Evolutionary conservation across 1,284 basidiomycete genomes (phyloP).

Genomic region (Heterobasidion irregulare): DNA sequence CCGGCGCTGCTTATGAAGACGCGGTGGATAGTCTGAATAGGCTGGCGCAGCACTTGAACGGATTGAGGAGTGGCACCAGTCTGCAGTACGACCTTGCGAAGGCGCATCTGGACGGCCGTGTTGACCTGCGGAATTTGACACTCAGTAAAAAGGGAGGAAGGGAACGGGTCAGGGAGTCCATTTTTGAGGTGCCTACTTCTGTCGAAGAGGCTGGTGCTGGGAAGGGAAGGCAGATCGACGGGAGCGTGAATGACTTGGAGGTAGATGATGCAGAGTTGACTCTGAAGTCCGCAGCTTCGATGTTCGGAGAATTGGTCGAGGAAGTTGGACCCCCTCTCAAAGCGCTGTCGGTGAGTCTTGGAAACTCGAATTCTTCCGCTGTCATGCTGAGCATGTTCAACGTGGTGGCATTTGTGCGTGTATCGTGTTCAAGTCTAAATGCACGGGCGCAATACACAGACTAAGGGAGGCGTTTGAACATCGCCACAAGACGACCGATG

Average conservation of each 20-base stretch:
- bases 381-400: neutral
- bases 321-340: conserved; percentile 76
- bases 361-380: neutral
- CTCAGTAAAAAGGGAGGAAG: conserved; percentile 7
- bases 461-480: conserved; percentile 58
- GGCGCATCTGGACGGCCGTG: conserved; percentile 50
- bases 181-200: neutral
- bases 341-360: conserved; percentile 57
- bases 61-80: conserved; percentile 74
- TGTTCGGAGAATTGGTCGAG: conserved; percentile 81
- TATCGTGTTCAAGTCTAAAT: conserved; percentile 39
- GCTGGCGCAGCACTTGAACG: conserved; percentile 86
- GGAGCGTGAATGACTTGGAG: conserved; percentile 13
- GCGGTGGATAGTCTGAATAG: conserved; percentile 79
- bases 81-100: conserved; percentile 76
- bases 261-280: conserved; percentile 49
- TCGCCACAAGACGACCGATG: conserved; percentile 14
- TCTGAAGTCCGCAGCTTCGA: conserved; percentile 58
- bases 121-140: conserved; percentile 25
- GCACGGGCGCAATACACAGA: conserved; percentile 47
- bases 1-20: conserved; percentile 68
- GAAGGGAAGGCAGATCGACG: conserved; percentile 19
- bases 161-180: neutral
- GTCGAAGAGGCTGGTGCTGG: neutral
- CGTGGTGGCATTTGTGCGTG: neutral